Conservation (phyloP, 257 asterid species). For the Haberlea rhodopensis region DNA sequence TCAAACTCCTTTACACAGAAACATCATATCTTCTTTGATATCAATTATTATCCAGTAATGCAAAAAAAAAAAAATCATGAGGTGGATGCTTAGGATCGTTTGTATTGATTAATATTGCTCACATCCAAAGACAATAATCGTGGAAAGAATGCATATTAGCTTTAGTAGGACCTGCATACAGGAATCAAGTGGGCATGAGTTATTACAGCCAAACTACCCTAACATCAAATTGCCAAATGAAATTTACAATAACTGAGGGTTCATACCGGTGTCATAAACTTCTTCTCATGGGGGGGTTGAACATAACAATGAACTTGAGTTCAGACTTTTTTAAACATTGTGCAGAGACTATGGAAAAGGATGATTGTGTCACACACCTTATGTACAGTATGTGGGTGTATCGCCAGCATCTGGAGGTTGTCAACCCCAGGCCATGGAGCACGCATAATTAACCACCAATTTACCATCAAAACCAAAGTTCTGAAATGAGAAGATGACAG, state of each 20-base stretch:
- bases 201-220: background rate
- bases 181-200: background rate
- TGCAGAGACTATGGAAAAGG: background rate
- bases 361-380: constrained; percentile 19
- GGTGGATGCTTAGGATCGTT: background rate
- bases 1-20: background rate
- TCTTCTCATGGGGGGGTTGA: too few relatives aligned
- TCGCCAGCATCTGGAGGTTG: constrained; percentile 16
- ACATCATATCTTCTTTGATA: too few relatives aligned
- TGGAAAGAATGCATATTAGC: background rate
- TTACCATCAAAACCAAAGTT: constrained; percentile 91
- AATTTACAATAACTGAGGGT: background rate
- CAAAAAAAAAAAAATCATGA: too few relatives aligned
- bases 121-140: background rate
- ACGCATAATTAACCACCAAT: constrained; percentile 88
- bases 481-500: constrained; percentile 41
- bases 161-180: background rate
- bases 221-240: background rate
- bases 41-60: background rate
- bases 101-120: background rate
- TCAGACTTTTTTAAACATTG: background rate
- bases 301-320: background rate
- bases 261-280: too few relatives aligned
- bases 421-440: constrained; percentile 99
- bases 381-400: constrained; percentile 24